These are phyloP conservation scores for Colletotrichum sp. DNA, from an alignment of 2,329 filamentous ascomycete species.

Conservation along the genomic window DNA sequence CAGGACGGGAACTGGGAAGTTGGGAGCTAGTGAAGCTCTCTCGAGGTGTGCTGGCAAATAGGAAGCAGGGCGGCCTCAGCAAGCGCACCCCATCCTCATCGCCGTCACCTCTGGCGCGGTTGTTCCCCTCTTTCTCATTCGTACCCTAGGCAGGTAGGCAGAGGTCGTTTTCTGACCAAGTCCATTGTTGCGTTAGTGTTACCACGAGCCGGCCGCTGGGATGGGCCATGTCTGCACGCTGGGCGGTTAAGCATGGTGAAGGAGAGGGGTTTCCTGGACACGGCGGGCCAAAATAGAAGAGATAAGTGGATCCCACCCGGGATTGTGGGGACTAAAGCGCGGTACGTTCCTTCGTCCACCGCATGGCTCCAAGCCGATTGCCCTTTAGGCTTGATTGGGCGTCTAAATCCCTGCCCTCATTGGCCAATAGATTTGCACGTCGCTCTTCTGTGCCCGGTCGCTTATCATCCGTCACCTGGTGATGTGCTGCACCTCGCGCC, in stretches of 20 bases:
- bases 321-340: not conserved
- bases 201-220: slow-evolving; percentile 13
- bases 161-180: not conserved
- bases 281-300: slow-evolving; percentile 14
- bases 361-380: not conserved
- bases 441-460: slow-evolving; percentile 10
- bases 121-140: slow-evolving; percentile 1
- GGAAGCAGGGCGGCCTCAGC: not conserved
- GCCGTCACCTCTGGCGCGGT: not conserved
- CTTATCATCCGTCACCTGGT: slow-evolving; percentile 21
- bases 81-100: not conserved
- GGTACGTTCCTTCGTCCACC: slow-evolving; percentile 1
- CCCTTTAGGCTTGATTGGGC: slow-evolving; percentile 7
- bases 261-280: slow-evolving; percentile 10
- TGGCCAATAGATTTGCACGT: slow-evolving; percentile 5
- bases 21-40: not conserved
- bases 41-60: slow-evolving; percentile 9
- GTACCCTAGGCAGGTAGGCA: not conserved
- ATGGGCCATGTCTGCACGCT: slow-evolving; percentile 19
- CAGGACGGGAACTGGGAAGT: not conserved
- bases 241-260: slow-evolving; percentile 22
- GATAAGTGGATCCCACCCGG: not conserved
- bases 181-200: slow-evolving; percentile 6
- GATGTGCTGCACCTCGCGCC: slow-evolving; percentile 10
- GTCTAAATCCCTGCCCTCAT: slow-evolving; percentile 17